Conservation (phyloP, 495 filamentous ascomycete genomes). For the Podospora australis region DNA sequence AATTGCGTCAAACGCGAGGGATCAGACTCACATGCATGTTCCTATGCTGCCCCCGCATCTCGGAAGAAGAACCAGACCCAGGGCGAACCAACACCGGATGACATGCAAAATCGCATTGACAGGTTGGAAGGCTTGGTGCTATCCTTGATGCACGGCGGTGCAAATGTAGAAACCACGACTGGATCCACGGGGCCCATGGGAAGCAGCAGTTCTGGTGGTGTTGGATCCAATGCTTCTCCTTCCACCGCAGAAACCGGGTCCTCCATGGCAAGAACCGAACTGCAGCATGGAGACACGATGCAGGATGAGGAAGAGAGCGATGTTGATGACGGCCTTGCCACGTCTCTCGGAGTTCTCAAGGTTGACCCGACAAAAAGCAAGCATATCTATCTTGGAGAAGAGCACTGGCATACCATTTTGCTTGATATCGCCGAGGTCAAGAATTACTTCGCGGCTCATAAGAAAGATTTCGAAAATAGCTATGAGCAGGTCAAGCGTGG, state of each 20-base stretch:
- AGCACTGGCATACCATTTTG: conserved; percentile 85
- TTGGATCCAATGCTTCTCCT: conserved; percentile 56
- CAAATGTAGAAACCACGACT: conserved; percentile 36
- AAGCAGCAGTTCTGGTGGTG: conserved; percentile 54
- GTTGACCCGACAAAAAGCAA: conserved; percentile 75
- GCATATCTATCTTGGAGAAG: conserved; percentile 78
- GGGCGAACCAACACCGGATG: conserved; percentile 67
- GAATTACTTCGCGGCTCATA: conserved; percentile 65
- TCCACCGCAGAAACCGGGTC: conserved; percentile 58
- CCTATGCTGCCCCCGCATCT: conserved; percentile 73
- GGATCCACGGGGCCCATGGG: conserved; percentile 22
- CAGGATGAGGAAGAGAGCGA: conserved; percentile 64
- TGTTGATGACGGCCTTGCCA: conserved; percentile 70
- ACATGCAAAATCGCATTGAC: conserved; percentile 99
- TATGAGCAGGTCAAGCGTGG: conserved; percentile 59
- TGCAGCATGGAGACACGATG: conserved; percentile 46
- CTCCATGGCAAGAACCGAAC: conserved; percentile 48
- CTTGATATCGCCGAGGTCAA: conserved; percentile 91
- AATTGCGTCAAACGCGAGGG: conserved; percentile 79
- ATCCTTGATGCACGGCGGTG: conserved; percentile 90
- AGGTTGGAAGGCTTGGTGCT: conserved; percentile 90
- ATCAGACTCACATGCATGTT: conserved; percentile 74
- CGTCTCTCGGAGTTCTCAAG: conserved; percentile 81
- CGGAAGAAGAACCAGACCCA: conserved; percentile 70
- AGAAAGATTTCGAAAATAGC: conserved; percentile 50